Conservation (phyloP, 495 filamentous ascomycete genomes). For the Diplogelasinospora grovesii region DNA sequence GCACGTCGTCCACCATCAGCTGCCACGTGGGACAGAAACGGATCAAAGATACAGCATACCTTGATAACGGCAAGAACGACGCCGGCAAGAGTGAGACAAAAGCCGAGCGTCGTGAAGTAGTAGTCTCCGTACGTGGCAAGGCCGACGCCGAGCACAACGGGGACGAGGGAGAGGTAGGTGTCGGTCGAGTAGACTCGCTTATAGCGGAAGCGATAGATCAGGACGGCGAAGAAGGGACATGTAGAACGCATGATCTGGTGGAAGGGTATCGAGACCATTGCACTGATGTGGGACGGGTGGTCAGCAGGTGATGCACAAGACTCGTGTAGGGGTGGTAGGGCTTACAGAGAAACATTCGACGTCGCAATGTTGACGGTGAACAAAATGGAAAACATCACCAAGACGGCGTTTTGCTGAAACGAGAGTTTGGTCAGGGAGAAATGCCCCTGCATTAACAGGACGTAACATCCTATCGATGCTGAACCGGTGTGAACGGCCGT, state of each 20-base stretch:
- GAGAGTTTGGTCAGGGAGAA: conserved; percentile 42
- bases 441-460: conserved; percentile 37
- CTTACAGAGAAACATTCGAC: conserved; percentile 45
- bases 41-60: conserved; percentile 5
- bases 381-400: conserved; percentile 47
- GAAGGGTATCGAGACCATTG: conserved; percentile 51
- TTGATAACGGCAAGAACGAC: conserved; percentile 50
- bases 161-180: conserved; percentile 51
- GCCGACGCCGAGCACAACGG: conserved; percentile 49
- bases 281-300: conserved; percentile 19
- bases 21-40: too few relatives aligned
- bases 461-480: conserved; percentile 44
- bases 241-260: conserved; percentile 55
- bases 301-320: not conserved
- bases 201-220: conserved; percentile 48
- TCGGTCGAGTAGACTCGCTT: conserved; percentile 37
- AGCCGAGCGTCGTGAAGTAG: conserved; percentile 47
- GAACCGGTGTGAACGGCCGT: conserved; percentile 47
- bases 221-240: conserved; percentile 47
- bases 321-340: conserved; percentile 15
- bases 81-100: conserved; percentile 47
- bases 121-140: conserved; percentile 53
- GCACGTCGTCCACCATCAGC: too few relatives aligned
- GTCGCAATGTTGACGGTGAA: conserved; percentile 57
- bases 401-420: conserved; percentile 36